Evolutionary conservation across 2,329 filamentous ascomycete genomes (phyloP).

Genomic region (Fusarium lateritium): DNA sequence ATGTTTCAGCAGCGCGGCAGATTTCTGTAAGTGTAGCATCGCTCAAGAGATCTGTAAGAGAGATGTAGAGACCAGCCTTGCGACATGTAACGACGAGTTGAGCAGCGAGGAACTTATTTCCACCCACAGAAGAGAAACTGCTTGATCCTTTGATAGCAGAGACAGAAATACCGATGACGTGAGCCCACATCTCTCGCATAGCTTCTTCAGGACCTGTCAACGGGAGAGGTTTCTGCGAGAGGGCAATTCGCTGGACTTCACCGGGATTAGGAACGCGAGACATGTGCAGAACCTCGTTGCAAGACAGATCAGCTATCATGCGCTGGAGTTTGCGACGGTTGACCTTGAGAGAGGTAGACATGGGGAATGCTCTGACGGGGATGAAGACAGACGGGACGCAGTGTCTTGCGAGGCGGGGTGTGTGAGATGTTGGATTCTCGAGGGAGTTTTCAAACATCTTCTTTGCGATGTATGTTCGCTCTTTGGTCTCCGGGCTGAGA

Average conservation of each 20-base stretch:
- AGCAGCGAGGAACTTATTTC: conserved; percentile 61
- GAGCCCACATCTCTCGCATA: conserved; percentile 65
- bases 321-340: conserved; percentile 64
- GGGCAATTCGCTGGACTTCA: conserved; percentile 52
- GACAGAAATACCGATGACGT: conserved; percentile 58
- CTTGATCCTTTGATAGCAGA: conserved; percentile 59
- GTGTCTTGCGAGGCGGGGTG: conserved; percentile 53
- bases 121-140: conserved; percentile 63
- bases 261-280: conserved; percentile 56
- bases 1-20: conserved; percentile 54
- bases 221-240: conserved; percentile 61
- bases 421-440: conserved; percentile 46
- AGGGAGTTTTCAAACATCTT: conserved; percentile 61
- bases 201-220: conserved; percentile 63
- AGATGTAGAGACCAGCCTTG: conserved; percentile 58
- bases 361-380: conserved; percentile 63
- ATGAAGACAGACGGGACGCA: conserved; percentile 66
- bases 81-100: conserved; percentile 63
- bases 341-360: conserved; percentile 66
- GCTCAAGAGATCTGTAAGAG: conserved; percentile 60
- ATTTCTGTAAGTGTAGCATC: conserved; percentile 62
- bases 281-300: conserved; percentile 60
- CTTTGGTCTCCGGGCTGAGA: conserved; percentile 58
- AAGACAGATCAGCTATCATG: conserved; percentile 59
- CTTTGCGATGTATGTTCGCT: conserved; percentile 61